Evolutionary conservation across 1,284 basidiomycete genomes (phyloP).

Genomic region (Ustilago sp.): DNA sequence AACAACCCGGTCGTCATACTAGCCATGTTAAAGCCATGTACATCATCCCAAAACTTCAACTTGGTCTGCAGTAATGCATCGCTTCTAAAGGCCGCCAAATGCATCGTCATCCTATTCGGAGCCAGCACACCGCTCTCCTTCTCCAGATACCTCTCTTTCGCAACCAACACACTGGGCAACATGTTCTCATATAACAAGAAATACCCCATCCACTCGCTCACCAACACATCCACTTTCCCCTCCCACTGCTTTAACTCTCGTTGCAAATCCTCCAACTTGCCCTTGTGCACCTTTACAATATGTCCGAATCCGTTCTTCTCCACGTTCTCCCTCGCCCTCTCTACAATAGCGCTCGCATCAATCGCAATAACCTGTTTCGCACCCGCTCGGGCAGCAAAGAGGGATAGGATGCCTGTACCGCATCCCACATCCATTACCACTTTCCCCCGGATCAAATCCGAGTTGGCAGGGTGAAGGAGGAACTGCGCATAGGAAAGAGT

Average conservation of each 20-base stretch:
- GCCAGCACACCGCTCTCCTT: constrained; percentile 80
- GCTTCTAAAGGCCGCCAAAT: constrained; percentile 83
- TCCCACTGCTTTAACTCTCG: constrained; percentile 77
- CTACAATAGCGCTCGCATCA: constrained; percentile 87
- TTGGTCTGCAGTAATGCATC: constrained; percentile 81
- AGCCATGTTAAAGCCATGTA: constrained; percentile 77
- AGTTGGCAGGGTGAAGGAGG: constrained; percentile 80
- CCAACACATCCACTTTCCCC: constrained; percentile 85
- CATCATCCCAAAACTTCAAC: constrained; percentile 87
- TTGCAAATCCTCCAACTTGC: constrained; percentile 86
- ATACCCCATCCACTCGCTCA: constrained; percentile 92
- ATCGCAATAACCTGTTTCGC: constrained; percentile 93
- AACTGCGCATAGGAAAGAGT: constrained; percentile 93
- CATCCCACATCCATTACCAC: constrained; percentile 90
- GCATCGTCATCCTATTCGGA: constrained; percentile 88
- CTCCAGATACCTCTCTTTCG: constrained; percentile 85
- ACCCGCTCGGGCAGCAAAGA: constrained; percentile 91
- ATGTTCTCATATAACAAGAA: constrained; percentile 87
- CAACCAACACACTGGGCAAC: constrained; percentile 91
- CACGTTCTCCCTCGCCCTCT: constrained; percentile 84
- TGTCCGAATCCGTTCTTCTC: constrained; percentile 81
- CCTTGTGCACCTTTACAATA: constrained; percentile 82
- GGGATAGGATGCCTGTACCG: constrained; percentile 78
- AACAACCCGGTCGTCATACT: constrained; percentile 62
- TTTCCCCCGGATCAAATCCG: constrained; percentile 83